A percentile compares a stretch with the other conserved stretches of the same genome.
Conservation (phyloP, 768 basidiomycete species). For the Mycena floridula region DNA sequence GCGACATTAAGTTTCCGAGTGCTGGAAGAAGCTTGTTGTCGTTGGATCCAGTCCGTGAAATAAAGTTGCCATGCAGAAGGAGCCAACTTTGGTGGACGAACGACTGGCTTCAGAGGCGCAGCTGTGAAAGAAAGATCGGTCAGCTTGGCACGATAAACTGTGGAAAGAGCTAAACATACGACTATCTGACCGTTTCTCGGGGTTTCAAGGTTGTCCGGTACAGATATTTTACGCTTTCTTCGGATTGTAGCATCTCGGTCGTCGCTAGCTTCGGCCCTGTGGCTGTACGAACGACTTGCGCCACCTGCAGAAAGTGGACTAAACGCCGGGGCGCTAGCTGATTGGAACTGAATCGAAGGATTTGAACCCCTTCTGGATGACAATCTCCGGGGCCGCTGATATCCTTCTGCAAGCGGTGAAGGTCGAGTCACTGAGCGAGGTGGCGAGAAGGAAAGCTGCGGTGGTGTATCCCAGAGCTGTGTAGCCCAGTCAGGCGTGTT, state of each 20-base stretch:
- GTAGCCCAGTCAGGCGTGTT: constrained; percentile 61
- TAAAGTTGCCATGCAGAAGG: constrained; percentile 96
- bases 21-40: constrained; percentile 64
- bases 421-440: constrained; percentile 40
- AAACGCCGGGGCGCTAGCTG: constrained; percentile 64
- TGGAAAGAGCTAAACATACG: constrained; percentile 38
- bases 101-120: constrained; percentile 61
- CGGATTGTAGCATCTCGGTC: constrained; percentile 72
- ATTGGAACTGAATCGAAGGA: constrained; percentile 53
- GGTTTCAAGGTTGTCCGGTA: constrained; percentile 28
- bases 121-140: constrained; percentile 14
- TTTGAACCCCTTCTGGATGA: constrained; percentile 41
- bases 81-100: constrained; percentile 86
- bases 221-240: constrained; percentile 40
- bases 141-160: constrained; percentile 7
- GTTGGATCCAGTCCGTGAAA: constrained; percentile 92
- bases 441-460: constrained; percentile 25
- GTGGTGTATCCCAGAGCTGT: constrained; percentile 55
- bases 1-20: constrained; percentile 90
- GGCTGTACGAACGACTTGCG: constrained; percentile 53
- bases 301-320: constrained; percentile 40
- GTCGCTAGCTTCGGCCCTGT: constrained; percentile 52
- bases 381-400: constrained; percentile 32
- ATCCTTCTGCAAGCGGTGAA: constrained; percentile 39
- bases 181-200: constrained; percentile 35